A percentile compares a stretch with the other conserved stretches of the same genome.
Evolutionary conservation across 23 red algal species (phyloP).

Genomic region (Rhodosorus marinus): DNA sequence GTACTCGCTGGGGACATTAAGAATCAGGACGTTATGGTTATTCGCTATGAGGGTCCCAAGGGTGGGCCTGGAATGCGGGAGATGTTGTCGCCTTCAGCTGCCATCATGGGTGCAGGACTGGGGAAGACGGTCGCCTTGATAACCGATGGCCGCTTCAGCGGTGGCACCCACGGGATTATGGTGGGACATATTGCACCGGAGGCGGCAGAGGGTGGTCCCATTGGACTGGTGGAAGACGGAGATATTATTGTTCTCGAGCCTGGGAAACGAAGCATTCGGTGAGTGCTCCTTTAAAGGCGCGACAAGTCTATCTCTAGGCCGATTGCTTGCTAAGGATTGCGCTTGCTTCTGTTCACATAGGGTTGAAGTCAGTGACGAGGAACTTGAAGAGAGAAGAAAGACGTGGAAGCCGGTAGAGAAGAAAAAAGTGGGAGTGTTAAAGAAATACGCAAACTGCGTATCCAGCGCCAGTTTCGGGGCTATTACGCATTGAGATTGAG

Average conservation of each 20-base stretch:
- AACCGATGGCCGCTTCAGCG: slow-evolving; percentile 92
- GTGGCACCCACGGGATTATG: slow-evolving; percentile 98
- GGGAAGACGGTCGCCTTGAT: slow-evolving; percentile 87
- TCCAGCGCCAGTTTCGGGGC: slow-evolving; percentile 79
- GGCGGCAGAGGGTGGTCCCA: slow-evolving; percentile 79
- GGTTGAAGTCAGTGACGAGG: slow-evolving; percentile 52
- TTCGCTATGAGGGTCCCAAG: slow-evolving; percentile 86
- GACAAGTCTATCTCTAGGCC: no score
- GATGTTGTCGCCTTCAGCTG: slow-evolving; percentile 93
- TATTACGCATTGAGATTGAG: slow-evolving; percentile 40
- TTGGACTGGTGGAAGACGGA: slow-evolving; percentile 79
- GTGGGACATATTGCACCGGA: slow-evolving; percentile 93
- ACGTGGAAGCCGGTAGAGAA: slow-evolving; percentile 41
- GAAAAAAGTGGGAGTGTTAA: slow-evolving; percentile 18
- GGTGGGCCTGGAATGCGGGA: slow-evolving; percentile 92
- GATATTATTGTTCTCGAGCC: slow-evolving; percentile 70
- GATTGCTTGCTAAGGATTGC: no score
- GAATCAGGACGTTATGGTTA: slow-evolving; percentile 83
- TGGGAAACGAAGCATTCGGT: slow-evolving; percentile 23
- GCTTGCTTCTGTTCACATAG: no score
- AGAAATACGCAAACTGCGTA: slow-evolving; percentile 61
- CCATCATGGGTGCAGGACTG: slow-evolving; percentile 87
- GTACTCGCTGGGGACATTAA: slow-evolving; percentile 78
- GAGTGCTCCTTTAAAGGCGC: no score
- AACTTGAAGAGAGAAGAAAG: slow-evolving; percentile 28